Conservation (phyloP, 805 yeast species). For the Candida ascalaphidarum region DNA sequence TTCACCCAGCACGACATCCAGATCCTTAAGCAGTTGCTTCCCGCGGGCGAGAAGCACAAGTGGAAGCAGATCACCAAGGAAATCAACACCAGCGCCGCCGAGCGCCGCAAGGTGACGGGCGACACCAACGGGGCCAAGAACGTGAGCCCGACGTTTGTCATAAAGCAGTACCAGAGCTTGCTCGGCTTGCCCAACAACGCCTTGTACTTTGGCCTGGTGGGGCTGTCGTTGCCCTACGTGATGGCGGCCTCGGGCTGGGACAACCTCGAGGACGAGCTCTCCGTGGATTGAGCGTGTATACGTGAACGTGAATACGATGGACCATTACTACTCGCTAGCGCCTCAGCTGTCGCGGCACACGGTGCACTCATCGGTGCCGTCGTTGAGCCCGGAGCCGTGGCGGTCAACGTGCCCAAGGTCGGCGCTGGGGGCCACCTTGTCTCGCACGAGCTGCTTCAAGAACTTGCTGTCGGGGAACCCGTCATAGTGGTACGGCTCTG, state of each 20-base stretch:
- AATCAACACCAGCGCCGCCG: conserved; percentile 7
- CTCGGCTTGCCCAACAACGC: conserved; percentile 45
- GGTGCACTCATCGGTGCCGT: too few species aligned
- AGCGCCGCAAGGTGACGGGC: neutral
- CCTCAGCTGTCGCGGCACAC: too few species aligned
- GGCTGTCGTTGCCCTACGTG: conserved; percentile 47
- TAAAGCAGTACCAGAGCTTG: conserved; percentile 44
- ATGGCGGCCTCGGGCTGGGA: conserved; percentile 41
- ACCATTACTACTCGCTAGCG: too few species aligned
- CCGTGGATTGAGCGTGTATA: too few species aligned
- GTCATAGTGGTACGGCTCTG: conserved; percentile 32
- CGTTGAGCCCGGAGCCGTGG: too few species aligned
- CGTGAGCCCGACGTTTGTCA: conserved; percentile 45
- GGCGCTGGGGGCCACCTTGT: conserved; percentile 44
- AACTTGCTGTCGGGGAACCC: conserved; percentile 88
- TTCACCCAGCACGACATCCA: conserved; percentile 39
- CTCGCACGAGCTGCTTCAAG: conserved; percentile 60
- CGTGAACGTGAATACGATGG: too few species aligned
- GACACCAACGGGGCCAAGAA: conserved; percentile 16
- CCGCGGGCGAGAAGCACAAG: conserved; percentile 46
- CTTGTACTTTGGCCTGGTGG: conserved; percentile 34
- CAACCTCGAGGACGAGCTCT: conserved; percentile 6
- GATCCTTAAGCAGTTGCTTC: conserved; percentile 38
- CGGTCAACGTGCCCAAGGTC: conserved; percentile 62
- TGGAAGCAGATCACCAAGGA: conserved; percentile 49